Evolutionary conservation across 2,329 filamentous ascomycete species (phyloP).

Genomic region (Aspergillus floridensis): DNA sequence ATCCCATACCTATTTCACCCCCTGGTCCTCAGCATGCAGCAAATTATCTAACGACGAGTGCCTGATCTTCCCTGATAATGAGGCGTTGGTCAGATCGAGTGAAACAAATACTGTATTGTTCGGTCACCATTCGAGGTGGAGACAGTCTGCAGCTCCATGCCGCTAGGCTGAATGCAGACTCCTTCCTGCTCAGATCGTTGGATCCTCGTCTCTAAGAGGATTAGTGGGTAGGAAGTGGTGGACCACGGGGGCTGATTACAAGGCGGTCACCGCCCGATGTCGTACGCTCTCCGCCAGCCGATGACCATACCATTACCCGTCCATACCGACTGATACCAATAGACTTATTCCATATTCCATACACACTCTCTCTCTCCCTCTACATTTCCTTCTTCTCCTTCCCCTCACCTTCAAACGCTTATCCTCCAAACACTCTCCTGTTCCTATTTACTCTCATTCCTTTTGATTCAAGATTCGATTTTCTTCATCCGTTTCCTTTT

Average conservation of each 20-base stretch:
- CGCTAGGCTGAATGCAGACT: background rate
- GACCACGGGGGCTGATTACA: constrained; percentile 1
- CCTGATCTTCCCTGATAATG: background rate
- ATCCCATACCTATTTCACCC: background rate
- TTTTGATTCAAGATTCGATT: too few relatives aligned
- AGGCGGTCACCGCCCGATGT: background rate
- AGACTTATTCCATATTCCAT: background rate
- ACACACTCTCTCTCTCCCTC: background rate
- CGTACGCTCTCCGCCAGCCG: background rate
- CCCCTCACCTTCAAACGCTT: background rate
- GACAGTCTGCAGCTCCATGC: background rate
- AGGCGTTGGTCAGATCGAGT: background rate
- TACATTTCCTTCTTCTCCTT: background rate
- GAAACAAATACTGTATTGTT: background rate
- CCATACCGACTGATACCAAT: background rate
- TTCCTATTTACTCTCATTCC: too few relatives aligned
- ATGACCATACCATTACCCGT: background rate
- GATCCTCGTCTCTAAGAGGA: background rate
- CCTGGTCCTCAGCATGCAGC: background rate
- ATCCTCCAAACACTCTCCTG: too few relatives aligned
- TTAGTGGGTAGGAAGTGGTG: background rate
- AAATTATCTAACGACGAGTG: background rate
- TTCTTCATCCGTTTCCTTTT: too few relatives aligned
- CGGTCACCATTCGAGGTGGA: background rate
- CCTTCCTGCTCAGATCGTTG: background rate